Evolutionary conservation across 1,139 yeast species (phyloP).

Genomic region (Saccharomycopsis hybrid): DNA sequence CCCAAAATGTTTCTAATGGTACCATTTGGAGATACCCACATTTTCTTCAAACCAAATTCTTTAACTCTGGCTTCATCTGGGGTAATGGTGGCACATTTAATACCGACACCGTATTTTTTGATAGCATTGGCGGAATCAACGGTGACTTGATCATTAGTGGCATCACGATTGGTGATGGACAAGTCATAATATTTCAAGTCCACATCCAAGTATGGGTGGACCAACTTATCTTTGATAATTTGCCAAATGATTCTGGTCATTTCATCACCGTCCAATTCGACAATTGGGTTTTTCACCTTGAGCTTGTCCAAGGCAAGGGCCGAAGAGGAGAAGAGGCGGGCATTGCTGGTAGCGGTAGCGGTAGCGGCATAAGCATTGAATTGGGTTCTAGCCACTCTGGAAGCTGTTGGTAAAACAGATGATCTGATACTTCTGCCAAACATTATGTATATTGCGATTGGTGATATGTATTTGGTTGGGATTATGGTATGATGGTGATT

Average conservation of each 20-base stretch:
- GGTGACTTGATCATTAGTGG: slow-evolving; percentile 67
- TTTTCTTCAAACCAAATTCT: slow-evolving; percentile 66
- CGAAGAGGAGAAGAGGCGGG: slow-evolving; percentile 6
- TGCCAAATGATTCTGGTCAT: slow-evolving; percentile 93
- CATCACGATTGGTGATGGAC: slow-evolving; percentile 64
- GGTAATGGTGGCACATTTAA: slow-evolving; percentile 81
- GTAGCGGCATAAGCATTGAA: neutral
- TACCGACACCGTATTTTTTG: slow-evolving; percentile 69
- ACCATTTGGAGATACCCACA: slow-evolving; percentile 87
- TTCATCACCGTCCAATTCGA: slow-evolving; percentile 96
- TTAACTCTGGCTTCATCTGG: slow-evolving; percentile 79
- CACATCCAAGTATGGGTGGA: slow-evolving; percentile 70
- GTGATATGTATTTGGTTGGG: neutral
- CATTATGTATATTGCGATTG: slow-evolving; percentile 1
- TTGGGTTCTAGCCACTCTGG: slow-evolving; percentile 2
- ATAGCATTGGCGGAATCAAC: slow-evolving; percentile 73
- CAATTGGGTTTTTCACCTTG: slow-evolving; percentile 80
- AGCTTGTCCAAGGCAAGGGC: slow-evolving; percentile 40
- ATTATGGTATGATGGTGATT: too few species aligned
- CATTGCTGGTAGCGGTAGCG: neutral
- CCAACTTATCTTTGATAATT: slow-evolving; percentile 71
- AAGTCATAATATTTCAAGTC: slow-evolving; percentile 73
- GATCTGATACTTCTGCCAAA: slow-evolving; percentile 11
- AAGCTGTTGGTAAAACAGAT: neutral
- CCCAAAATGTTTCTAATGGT: slow-evolving; percentile 76